phyloP scores from a whole-genome alignment of 2,329 filamentous ascomycete genomes.

The Curvularia hawaiiensis region DNA sequence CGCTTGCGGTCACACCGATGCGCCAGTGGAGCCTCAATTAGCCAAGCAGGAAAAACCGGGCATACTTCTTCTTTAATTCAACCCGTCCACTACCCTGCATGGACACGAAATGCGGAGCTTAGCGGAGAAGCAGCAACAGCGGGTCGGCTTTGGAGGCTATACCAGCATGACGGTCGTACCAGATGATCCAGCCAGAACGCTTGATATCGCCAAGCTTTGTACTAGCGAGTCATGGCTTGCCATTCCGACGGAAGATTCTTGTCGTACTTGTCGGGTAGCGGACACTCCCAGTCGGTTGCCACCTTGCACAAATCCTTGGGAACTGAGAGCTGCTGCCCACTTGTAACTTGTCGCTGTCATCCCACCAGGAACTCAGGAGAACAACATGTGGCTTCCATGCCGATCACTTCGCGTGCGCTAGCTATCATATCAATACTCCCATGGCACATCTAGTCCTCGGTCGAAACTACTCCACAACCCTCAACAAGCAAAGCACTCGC shows the following conservation, averaged over 20 bases:
- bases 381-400: conserved; percentile 3
- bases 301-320: conserved; percentile 72
- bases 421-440: background rate
- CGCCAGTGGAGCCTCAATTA: conserved; percentile 75
- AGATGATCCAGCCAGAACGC: conserved; percentile 71
- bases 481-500: conserved; percentile 36
- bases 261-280: conserved; percentile 77
- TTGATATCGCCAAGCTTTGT: conserved; percentile 76
- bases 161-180: conserved; percentile 70
- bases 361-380: conserved; percentile 41
- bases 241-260: conserved; percentile 91
- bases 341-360: background rate
- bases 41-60: conserved; percentile 44
- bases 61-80: conserved; percentile 57
- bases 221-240: conserved; percentile 76
- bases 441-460: background rate
- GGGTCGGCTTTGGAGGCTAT: conserved; percentile 75
- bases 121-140: conserved; percentile 69
- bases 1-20: conserved; percentile 76
- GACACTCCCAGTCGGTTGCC: conserved; percentile 71
- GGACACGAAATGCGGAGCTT: conserved; percentile 74
- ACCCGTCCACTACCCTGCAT: conserved; percentile 70
- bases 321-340: conserved; percentile 48
- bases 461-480: conserved; percentile 12
- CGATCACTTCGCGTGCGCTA: background rate